Evolutionary conservation across 805 yeast genomes (phyloP).

Genomic region (Zygoascus bituminiphila): DNA sequence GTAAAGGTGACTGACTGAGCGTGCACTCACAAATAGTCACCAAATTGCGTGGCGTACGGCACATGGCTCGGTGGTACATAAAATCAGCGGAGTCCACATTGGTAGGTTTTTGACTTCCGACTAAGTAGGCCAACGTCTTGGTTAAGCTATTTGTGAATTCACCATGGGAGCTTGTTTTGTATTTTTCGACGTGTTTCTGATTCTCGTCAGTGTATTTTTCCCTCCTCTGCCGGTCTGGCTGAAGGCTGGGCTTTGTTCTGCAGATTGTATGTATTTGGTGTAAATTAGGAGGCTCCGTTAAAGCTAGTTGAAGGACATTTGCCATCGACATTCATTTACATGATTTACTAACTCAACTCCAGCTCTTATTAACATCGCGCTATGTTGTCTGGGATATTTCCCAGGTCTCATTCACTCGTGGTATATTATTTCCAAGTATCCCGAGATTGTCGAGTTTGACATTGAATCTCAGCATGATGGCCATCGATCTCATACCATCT

Average conservation of each 20-base stretch:
- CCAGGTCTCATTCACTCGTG: conserved; percentile 75
- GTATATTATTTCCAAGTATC: conserved; percentile 71
- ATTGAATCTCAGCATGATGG: conserved; percentile 15
- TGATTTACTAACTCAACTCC: background rate
- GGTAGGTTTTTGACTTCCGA: no score
- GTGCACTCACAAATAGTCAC: no score
- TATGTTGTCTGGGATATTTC: conserved; percentile 61
- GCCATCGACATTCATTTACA: no score
- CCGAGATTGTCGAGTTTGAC: conserved; percentile 31
- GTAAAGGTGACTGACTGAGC: no score
- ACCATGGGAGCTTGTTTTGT: conserved; percentile 13
- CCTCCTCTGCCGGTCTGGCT: conserved; percentile 77
- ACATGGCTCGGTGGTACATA: no score
- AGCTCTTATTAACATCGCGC: conserved; percentile 53
- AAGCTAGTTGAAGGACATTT: no score
- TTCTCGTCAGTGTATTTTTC: conserved; percentile 57
- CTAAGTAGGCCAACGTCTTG: no score
- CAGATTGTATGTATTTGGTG: conserved; percentile 45
- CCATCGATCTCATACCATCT: conserved; percentile 5
- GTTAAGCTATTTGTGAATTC: no score
- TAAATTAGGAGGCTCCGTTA: no score
- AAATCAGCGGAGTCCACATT: no score
- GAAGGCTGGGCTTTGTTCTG: conserved; percentile 64
- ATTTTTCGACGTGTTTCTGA: conserved; percentile 55
- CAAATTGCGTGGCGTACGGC: no score